A percentile compares a stretch with the other conserved stretches of the same genome.
These are phyloP conservation scores for Metschnikowia chrysomelidarum DNA, from an alignment of 805 yeast species.

Conservation along the genomic window DNA sequence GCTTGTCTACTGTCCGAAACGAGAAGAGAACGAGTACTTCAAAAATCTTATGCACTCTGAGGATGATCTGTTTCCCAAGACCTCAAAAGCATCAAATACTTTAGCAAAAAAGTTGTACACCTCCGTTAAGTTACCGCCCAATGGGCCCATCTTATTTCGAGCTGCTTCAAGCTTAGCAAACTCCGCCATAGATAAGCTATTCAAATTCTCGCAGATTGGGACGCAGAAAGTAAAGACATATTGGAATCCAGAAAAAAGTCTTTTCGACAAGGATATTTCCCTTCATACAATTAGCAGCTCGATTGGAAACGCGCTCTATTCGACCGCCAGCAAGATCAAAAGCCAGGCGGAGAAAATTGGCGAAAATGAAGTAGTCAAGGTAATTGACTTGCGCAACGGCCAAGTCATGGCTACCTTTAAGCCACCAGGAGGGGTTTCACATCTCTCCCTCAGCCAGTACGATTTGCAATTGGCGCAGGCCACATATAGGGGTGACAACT, in stretches of 20 bases:
- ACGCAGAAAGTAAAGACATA: conserved; percentile 43
- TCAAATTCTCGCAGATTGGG: conserved; percentile 48
- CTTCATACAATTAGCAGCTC: conserved; percentile 32
- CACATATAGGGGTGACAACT: conserved; percentile 57
- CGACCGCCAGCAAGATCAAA: conserved; percentile 32
- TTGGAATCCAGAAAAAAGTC: conserved; percentile 23
- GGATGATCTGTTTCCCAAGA: conserved; percentile 6
- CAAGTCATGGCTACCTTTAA: conserved; percentile 44
- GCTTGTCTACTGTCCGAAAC: conserved; percentile 47
- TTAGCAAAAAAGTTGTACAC: conserved; percentile 28
- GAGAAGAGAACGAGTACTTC: conserved; percentile 28
- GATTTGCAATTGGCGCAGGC: conserved; percentile 56
- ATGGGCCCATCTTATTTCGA: conserved; percentile 46
- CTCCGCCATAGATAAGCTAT: conserved; percentile 51
- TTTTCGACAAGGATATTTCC: conserved; percentile 23
- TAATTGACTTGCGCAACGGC: conserved; percentile 47
- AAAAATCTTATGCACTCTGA: conserved; percentile 26
- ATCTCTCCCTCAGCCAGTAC: conserved; percentile 58
- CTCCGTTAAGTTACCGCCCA: conserved; percentile 42
- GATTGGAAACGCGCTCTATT: conserved; percentile 32
- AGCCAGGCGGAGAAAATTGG: conserved; percentile 13
- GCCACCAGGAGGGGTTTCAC: conserved; percentile 62
- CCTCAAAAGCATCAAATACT: neutral
- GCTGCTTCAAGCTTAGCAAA: conserved; percentile 49
- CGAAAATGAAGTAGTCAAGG: conserved; percentile 39